phyloP scores from a whole-genome alignment of 441 rosid genomes.

The Populus hybrid region DNA sequence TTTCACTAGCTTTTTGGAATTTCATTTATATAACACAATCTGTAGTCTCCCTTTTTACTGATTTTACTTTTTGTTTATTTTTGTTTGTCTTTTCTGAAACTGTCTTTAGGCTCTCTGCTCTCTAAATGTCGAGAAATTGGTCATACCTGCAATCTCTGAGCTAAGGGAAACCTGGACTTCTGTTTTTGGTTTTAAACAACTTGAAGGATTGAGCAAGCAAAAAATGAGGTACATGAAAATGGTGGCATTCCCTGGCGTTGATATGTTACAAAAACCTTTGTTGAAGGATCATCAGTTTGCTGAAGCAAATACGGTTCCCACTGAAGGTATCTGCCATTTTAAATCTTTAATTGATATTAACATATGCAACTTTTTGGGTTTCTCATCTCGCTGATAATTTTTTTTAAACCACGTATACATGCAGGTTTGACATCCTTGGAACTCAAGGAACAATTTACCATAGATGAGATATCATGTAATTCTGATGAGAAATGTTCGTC shows the following conservation, averaged over 20 bases:
- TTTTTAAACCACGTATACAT: slow-evolving; percentile 11
- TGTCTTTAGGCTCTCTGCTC: slow-evolving; percentile 63
- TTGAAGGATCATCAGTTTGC: slow-evolving; percentile 26
- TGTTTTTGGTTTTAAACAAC: slow-evolving; percentile 74
- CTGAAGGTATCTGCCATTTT: slow-evolving; percentile 37
- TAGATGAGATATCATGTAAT: slow-evolving; percentile 25
- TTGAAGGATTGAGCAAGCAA: slow-evolving; percentile 41
- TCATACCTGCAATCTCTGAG: slow-evolving; percentile 92
- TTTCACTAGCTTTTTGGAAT: background rate
- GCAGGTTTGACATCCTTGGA: slow-evolving; percentile 32
- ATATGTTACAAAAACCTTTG: slow-evolving; percentile 75
- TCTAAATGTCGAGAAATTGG: slow-evolving; percentile 71
- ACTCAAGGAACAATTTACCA: slow-evolving; percentile 23
- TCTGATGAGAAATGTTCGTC: slow-evolving; percentile 24
- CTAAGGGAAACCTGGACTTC: slow-evolving; percentile 85
- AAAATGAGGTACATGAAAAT: slow-evolving; percentile 62
- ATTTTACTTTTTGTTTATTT: slow-evolving; percentile 7
- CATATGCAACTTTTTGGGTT: background rate
- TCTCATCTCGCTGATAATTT: slow-evolving; percentile 1
- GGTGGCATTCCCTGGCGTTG: slow-evolving; percentile 89
- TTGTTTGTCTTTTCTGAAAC: background rate
- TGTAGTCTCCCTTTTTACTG: background rate
- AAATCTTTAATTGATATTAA: background rate
- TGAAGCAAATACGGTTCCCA: slow-evolving; percentile 21
- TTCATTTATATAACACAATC: background rate